Conservation (phyloP, 2,329 filamentous ascomycete genomes). For the Colletotrichum sp. region DNA sequence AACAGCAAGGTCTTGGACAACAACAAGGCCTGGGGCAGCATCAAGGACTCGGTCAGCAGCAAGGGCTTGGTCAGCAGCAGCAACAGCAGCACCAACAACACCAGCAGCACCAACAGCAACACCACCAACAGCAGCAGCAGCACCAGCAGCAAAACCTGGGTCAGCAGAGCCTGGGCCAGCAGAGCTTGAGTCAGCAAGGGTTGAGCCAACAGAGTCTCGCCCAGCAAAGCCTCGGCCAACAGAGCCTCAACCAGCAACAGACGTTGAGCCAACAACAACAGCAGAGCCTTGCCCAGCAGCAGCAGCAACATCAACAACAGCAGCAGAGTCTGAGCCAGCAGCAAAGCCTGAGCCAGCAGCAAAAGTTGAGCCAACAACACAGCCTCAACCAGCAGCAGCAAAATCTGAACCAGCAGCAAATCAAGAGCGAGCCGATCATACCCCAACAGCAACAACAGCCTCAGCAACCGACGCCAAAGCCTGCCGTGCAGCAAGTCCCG, state of each 20-base stretch:
- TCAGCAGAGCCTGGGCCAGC: conserved; percentile 29
- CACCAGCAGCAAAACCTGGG: conserved; percentile 24
- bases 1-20: conserved; percentile 8
- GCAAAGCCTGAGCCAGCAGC: conserved; percentile 33
- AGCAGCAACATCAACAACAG: conserved; percentile 34
- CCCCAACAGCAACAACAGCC: conserved; percentile 9
- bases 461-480: conserved; percentile 19
- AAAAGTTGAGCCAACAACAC: conserved; percentile 33
- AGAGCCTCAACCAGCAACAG: conserved; percentile 35
- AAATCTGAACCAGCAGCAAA: conserved; percentile 28
- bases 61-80: conserved; percentile 13
- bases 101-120: conserved; percentile 31
- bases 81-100: conserved; percentile 33
- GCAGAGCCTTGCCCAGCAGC: conserved; percentile 25
- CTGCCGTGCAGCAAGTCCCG: conserved; percentile 13
- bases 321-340: conserved; percentile 36
- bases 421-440: conserved; percentile 26
- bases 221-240: conserved; percentile 32
- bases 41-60: conserved; percentile 1
- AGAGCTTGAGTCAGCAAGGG: conserved; percentile 33
- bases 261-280: conserved; percentile 33
- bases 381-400: conserved; percentile 34
- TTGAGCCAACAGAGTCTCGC: conserved; percentile 30
- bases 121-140: conserved; percentile 29
- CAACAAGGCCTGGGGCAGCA: conserved; percentile 17